A percentile compares a stretch with the other conserved stretches of the same genome.
Evolutionary conservation across 306 rosid species (phyloP).

Genomic region (Lathyrus sativus): DNA sequence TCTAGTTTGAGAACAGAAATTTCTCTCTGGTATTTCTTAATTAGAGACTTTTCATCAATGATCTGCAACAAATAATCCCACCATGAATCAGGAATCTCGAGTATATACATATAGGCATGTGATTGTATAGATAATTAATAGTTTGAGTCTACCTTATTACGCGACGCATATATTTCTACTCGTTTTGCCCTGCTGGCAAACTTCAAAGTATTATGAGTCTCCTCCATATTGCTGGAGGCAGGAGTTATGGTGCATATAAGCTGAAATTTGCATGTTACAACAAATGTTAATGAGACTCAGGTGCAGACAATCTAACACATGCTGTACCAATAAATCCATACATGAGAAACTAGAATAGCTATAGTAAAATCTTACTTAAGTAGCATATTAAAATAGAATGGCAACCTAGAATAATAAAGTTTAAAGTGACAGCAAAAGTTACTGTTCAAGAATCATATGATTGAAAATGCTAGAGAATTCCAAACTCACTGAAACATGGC

Average conservation of each 20-base stretch:
- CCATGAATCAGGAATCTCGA: constrained; percentile 22
- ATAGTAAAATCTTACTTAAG: neutral
- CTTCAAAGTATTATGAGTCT: constrained; percentile 98
- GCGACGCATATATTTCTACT: constrained; percentile 94
- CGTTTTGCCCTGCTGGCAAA: constrained; percentile 99
- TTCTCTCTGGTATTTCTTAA: constrained; percentile 96
- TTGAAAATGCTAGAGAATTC: constrained; percentile 33
- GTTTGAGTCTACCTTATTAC: constrained; percentile 75
- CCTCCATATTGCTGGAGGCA: constrained; percentile 98
- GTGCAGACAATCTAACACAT: constrained; percentile 5
- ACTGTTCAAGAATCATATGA: constrained; percentile 14
- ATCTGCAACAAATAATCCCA: constrained; percentile 61
- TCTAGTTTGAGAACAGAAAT: constrained; percentile 87
- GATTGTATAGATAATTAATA: constrained; percentile 16
- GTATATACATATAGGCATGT: constrained; percentile 26
- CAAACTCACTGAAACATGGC: constrained; percentile 95
- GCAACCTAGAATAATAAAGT: constrained; percentile 4
- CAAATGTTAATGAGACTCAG: constrained; percentile 27
- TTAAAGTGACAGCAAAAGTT: constrained; percentile 22
- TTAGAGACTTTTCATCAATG: constrained; percentile 95
- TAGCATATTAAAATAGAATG: constrained; percentile 9
- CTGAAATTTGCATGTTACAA: constrained; percentile 51
- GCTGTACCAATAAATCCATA: constrained; percentile 5
- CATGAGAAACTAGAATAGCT: constrained; percentile 21
- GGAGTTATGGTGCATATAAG: constrained; percentile 99